These are phyloP conservation scores for Dalechampia spathulata DNA, from an alignment of 441 rosid genomes.

Conservation along the genomic window DNA sequence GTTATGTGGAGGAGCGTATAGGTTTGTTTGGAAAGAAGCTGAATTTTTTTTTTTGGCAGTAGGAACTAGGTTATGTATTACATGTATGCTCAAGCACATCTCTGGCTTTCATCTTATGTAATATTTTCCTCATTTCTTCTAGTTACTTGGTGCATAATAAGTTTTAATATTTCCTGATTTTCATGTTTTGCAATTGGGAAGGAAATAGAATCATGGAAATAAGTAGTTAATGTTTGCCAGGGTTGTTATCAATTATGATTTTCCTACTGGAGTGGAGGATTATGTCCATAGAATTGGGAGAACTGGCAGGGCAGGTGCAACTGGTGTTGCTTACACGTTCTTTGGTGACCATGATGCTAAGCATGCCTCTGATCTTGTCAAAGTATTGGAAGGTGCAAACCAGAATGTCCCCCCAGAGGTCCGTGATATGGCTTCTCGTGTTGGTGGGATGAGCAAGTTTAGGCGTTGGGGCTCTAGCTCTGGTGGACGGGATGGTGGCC, in stretches of 20 bases:
- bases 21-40: too few relatives aligned
- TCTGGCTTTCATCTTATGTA: too few relatives aligned
- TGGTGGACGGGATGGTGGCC: slow-evolving; percentile 56
- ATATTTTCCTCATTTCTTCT: neutral
- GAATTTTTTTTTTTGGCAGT: too few relatives aligned
- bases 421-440: slow-evolving; percentile 78
- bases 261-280: slow-evolving; percentile 96
- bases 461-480: slow-evolving; percentile 65
- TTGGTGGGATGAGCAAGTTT: slow-evolving; percentile 62
- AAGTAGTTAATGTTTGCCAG: slow-evolving; percentile 28
- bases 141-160: neutral
- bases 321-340: slow-evolving; percentile 82
- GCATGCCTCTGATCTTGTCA: slow-evolving; percentile 82
- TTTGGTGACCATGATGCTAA: slow-evolving; percentile 89
- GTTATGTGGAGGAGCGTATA: too few relatives aligned
- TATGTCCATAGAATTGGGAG: slow-evolving; percentile 99
- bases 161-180: too few relatives aligned
- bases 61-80: neutral
- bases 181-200: too few relatives aligned
- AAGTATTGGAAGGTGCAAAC: slow-evolving; percentile 89
- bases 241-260: slow-evolving; percentile 91
- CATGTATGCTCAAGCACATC: neutral
- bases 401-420: slow-evolving; percentile 82
- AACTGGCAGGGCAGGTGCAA: slow-evolving; percentile 99
- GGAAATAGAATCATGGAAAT: neutral